These are phyloP conservation scores for Coniosporium tulheliwenetii DNA, from an alignment of 2,329 filamentous ascomycete species.

Conservation along the genomic window DNA sequence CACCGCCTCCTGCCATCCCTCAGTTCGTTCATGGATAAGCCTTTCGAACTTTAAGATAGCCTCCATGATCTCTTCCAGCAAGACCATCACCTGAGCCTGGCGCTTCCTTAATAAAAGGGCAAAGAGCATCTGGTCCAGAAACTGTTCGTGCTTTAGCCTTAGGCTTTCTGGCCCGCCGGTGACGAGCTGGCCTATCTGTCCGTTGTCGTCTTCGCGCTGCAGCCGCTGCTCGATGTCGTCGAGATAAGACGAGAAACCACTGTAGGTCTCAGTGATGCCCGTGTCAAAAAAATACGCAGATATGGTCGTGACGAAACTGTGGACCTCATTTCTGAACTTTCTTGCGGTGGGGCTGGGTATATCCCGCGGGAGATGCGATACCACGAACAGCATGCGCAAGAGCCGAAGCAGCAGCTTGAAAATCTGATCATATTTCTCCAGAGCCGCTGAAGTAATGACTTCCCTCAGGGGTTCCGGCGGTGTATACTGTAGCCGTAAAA, in stretches of 20 bases:
- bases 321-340: conserved; percentile 56
- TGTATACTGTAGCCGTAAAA: conserved; percentile 74
- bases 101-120: conserved; percentile 15
- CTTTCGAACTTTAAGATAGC: conserved; percentile 7
- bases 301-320: conserved; percentile 61
- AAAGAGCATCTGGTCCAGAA: conserved; percentile 12
- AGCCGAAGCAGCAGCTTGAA: conserved; percentile 69
- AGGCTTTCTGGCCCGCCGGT: conserved; percentile 43
- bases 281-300: conserved; percentile 67
- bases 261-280: conserved; percentile 61
- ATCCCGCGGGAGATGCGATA: conserved; percentile 2
- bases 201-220: conserved; percentile 26
- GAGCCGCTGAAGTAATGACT: conserved; percentile 53
- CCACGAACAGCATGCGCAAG: conserved; percentile 60
- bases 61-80: conserved; percentile 11
- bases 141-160: conserved; percentile 10
- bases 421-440: conserved; percentile 71
- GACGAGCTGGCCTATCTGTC: conserved; percentile 26
- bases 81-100: conserved; percentile 9
- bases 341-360: not conserved
- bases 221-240: conserved; percentile 45
- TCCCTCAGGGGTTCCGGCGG: conserved; percentile 54
- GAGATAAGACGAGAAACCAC: conserved; percentile 50
- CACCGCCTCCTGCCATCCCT: not conserved
- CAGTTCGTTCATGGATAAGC: not conserved